Conservation (phyloP, 768 basidiomycete species). For the Filobasidium wieringae region DNA sequence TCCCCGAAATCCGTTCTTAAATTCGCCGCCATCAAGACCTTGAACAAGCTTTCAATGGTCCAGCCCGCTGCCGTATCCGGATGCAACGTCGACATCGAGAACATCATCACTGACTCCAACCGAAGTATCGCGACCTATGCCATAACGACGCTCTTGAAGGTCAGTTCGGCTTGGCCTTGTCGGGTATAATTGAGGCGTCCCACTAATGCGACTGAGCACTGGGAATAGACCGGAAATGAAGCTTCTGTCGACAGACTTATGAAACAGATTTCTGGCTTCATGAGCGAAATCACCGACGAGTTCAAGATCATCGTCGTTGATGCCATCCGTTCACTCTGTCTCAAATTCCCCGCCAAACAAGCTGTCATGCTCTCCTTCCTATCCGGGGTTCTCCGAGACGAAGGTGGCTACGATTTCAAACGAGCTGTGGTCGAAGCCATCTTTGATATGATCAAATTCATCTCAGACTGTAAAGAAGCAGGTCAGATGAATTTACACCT, state of each 20-base stretch:
- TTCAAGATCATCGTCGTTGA: constrained; percentile 99
- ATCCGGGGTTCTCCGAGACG: constrained; percentile 89
- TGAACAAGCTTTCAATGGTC: constrained; percentile 73
- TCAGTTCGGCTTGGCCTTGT: constrained; percentile 30
- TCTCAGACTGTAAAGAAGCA: constrained; percentile 88
- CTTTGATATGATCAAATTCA: constrained; percentile 99
- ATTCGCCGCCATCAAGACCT: constrained; percentile 91
- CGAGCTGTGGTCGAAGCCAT: constrained; percentile 98
- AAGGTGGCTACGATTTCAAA: constrained; percentile 99
- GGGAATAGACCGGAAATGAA: constrained; percentile 81
- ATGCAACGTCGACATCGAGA: constrained; percentile 94
- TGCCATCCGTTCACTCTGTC: constrained; percentile 91
- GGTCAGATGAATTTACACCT: constrained; percentile 26
- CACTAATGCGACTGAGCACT: background rate
- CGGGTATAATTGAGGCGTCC: background rate
- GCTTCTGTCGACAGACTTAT: constrained; percentile 96
- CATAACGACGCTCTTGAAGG: constrained; percentile 95
- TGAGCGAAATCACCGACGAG: constrained; percentile 98
- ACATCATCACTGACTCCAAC: constrained; percentile 87
- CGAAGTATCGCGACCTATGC: constrained; percentile 95
- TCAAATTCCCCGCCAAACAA: constrained; percentile 97
- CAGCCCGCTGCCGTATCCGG: constrained; percentile 76
- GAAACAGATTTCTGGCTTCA: constrained; percentile 98
- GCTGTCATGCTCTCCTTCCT: constrained; percentile 94
- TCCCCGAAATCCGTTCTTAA: constrained; percentile 90